Base-by-base conservation (phyloP, 2,329 filamentous ascomycete genomes). In the Ceratocystis colombiana region DNA sequence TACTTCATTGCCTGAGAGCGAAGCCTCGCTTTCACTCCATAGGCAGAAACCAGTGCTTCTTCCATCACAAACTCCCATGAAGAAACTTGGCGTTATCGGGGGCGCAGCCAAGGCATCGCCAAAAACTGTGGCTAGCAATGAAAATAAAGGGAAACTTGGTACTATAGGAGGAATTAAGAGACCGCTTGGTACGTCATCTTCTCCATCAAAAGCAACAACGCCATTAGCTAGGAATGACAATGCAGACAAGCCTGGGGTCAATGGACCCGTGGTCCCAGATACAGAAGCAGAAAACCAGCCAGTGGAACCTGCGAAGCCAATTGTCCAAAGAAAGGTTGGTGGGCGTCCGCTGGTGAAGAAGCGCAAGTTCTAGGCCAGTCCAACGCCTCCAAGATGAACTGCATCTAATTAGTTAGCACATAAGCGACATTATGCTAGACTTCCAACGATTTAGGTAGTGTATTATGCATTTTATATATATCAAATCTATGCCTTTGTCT, bases 301-400 rank as follows among this genome's bases (percentile, higher is more conserved):
- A 53, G 30, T 8, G 37, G 48, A 44, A n/a, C 57, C 8, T 17
- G 41, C 25, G 5, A 65, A 61, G 41, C 33, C 65, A 6, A 20
- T 44, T 15, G 45, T 64, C 15, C 61, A 59, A 48, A 37, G 61
- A 65, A 67, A 62, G 46, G 33, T 64, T 30, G 64, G 59, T 4
- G 53, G 53, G 6, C 62, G 53, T 30, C 67, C 67, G n/a, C 4
- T 68, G 44, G 62, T 68, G 6, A 68, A 68, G 48, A 64, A 55
- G 62, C 55, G 67, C 37, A 64, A 55, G n/a, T 68, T 68, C 30
- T 68, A 62, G 50, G n/a, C n/a, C 25, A 1, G n/a, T 33, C n/a
- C 10, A 33, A 12, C 1, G 8, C 15, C 4, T 10, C 48, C n/a
- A 48, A 28, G 12, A 22, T 15, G 48, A 28, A 15, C 10, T 6